Evolutionary conservation across 1,139 yeast genomes (phyloP).

Genomic region (Hansenula lynferdii): DNA sequence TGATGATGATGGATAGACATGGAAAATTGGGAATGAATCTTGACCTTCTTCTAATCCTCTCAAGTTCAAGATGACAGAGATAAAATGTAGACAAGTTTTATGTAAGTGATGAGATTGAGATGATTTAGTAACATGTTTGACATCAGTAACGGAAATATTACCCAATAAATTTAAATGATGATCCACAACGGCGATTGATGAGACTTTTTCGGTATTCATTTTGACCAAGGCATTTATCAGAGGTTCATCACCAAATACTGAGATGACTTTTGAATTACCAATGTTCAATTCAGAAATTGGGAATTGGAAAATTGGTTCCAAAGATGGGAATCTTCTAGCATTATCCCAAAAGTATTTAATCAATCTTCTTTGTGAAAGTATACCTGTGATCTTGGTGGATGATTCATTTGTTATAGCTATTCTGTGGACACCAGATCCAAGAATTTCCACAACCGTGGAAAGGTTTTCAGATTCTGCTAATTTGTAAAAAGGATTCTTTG

Average conservation of each 20-base stretch:
- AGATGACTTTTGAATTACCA: slow-evolving; percentile 64
- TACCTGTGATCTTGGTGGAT: slow-evolving; percentile 55
- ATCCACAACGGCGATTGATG: slow-evolving; percentile 94
- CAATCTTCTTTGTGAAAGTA: slow-evolving; percentile 84
- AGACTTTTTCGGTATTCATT: slow-evolving; percentile 81
- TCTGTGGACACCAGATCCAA: slow-evolving; percentile 91
- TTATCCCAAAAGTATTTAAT: slow-evolving; percentile 86
- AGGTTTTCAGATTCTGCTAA: slow-evolving; percentile 65
- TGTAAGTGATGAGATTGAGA: slow-evolving; percentile 78
- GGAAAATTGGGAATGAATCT: slow-evolving; percentile 95
- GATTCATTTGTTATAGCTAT: slow-evolving; percentile 68
- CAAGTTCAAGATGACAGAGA: slow-evolving; percentile 77
- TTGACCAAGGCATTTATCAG: slow-evolving; percentile 80
- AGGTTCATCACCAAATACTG: slow-evolving; percentile 80
- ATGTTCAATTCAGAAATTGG: slow-evolving; percentile 63
- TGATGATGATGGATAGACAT: slow-evolving; percentile 74
- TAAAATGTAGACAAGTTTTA: slow-evolving; percentile 81
- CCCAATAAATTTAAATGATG: slow-evolving; percentile 71
- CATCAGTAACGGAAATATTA: slow-evolving; percentile 92
- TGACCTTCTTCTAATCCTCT: slow-evolving; percentile 93
- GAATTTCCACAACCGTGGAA: slow-evolving; percentile 70
- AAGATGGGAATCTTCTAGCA: slow-evolving; percentile 75
- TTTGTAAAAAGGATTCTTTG: slow-evolving; percentile 82
- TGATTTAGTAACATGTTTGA: slow-evolving; percentile 77
- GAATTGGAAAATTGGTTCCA: slow-evolving; percentile 68